These are phyloP conservation scores for Chlorociboria aeruginascens DNA, from an alignment of 495 filamentous ascomycete genomes.

Conservation along the genomic window DNA sequence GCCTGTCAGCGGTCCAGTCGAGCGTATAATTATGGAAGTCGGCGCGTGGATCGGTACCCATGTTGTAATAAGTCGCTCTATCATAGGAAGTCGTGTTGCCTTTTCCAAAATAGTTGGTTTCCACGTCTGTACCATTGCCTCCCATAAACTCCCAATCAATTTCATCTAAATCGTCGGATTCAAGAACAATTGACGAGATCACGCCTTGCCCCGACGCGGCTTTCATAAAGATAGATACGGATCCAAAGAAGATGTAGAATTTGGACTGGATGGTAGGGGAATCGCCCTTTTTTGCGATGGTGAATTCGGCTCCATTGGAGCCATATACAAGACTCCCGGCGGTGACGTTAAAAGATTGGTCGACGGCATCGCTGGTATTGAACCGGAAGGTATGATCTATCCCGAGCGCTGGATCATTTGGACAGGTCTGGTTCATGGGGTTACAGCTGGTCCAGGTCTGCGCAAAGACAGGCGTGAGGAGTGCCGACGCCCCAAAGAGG, in stretches of 20 bases:
- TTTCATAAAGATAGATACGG: constrained; percentile 59
- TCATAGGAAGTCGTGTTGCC: constrained; percentile 53
- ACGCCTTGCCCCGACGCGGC: constrained; percentile 62
- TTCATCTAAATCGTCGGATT: constrained; percentile 80
- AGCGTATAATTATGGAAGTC: constrained; percentile 72
- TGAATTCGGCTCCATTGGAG: constrained; percentile 53
- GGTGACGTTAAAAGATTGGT: constrained; percentile 49
- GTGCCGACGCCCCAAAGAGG: constrained; percentile 12
- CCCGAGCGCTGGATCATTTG: constrained; percentile 50
- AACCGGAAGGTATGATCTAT: constrained; percentile 54
- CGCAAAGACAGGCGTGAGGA: constrained; percentile 32
- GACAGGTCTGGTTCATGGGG: constrained; percentile 47
- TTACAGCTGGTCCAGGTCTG: constrained; percentile 60
- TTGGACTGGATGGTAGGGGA: constrained; percentile 62
- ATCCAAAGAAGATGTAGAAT: constrained; percentile 71
- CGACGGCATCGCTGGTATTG: constrained; percentile 38
- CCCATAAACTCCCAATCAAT: constrained; percentile 86
- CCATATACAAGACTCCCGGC: constrained; percentile 43
- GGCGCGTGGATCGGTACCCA: constrained; percentile 36
- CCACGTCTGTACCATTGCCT: constrained; percentile 44
- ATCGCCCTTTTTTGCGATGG: constrained; percentile 55
- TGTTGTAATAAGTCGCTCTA: constrained; percentile 45
- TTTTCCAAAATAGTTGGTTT: constrained; percentile 85
- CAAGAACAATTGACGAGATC: constrained; percentile 70
- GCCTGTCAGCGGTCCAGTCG: constrained; percentile 60